A percentile compares a stretch with the other conserved stretches of the same genome.
phyloP scores from a whole-genome alignment of 225 moss, liverwort and hornwort genomes.

The Neckera pumila region DNA sequence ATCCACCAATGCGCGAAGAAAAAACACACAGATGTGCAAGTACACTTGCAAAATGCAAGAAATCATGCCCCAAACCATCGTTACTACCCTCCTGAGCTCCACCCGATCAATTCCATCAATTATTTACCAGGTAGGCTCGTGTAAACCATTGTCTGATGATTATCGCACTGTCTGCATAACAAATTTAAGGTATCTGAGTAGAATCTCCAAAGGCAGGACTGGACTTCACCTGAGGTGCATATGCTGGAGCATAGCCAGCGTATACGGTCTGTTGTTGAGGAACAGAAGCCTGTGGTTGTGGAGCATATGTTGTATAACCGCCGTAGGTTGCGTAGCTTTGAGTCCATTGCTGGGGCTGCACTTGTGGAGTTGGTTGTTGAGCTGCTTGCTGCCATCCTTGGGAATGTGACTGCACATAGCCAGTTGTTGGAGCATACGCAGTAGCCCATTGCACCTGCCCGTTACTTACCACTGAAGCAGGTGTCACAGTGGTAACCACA shows the following conservation, averaged over 20 bases:
- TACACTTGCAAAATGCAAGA: constrained; percentile 33
- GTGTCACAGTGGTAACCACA: constrained; percentile 59
- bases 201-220: not conserved
- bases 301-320: constrained; percentile 69
- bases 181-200: not conserved
- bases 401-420: constrained; percentile 60
- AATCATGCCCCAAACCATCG: constrained; percentile 28
- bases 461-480: constrained; percentile 54
- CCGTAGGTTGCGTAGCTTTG: constrained; percentile 77
- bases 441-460: constrained; percentile 81
- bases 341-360: constrained; percentile 85
- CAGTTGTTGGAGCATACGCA: constrained; percentile 55
- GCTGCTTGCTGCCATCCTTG: constrained; percentile 86
- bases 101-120: constrained; percentile 53
- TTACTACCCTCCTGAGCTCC: constrained; percentile 49
- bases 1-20: not conserved
- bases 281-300: constrained; percentile 69
- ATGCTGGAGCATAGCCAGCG: constrained; percentile 66
- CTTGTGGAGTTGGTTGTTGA: constrained; percentile 48
- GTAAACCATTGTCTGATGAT: not conserved
- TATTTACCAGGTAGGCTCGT: constrained; percentile 30
- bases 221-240: constrained; percentile 75
- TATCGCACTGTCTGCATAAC: not conserved
- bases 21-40: constrained; percentile 1
- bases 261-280: constrained; percentile 75